Evolutionary conservation across 2,329 filamentous ascomycete genomes (phyloP).

Genomic region (Tolypocladium nubicola): DNA sequence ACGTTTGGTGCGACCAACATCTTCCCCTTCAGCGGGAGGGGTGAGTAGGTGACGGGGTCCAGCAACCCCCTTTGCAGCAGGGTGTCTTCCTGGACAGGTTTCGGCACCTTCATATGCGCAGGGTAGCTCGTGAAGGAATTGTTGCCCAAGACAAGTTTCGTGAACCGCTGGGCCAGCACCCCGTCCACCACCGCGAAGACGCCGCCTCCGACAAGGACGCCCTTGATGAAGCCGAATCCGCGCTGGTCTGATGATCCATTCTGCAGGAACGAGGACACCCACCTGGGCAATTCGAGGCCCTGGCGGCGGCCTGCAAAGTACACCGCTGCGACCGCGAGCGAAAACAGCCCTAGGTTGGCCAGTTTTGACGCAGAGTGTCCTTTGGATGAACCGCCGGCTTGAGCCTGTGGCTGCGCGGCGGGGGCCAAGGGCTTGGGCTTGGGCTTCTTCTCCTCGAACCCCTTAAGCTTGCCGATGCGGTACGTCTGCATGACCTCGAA

Average conservation of each 20-base stretch:
- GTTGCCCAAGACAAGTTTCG: neutral
- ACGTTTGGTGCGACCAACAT: constrained; percentile 29
- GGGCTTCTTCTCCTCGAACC: constrained; percentile 9
- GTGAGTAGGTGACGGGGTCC: constrained; percentile 35
- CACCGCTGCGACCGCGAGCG: constrained; percentile 9
- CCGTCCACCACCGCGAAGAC: constrained; percentile 20
- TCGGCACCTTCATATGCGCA: constrained; percentile 28
- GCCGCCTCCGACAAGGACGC: constrained; percentile 24
- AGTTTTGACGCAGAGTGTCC: neutral
- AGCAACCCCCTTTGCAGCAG: constrained; percentile 35
- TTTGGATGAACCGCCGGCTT: neutral
- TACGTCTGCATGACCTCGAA: constrained; percentile 29
- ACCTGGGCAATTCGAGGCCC: neutral
- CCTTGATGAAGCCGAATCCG: constrained; percentile 23
- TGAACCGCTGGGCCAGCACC: constrained; percentile 9
- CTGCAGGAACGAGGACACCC: constrained; percentile 1
- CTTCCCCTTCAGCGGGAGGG: constrained; percentile 32
- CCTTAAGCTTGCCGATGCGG: constrained; percentile 25
- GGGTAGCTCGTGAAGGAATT: constrained; percentile 22
- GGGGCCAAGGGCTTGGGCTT: neutral
- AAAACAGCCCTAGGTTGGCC: constrained; percentile 9
- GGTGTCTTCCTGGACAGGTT: constrained; percentile 23
- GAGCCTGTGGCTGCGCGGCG: neutral
- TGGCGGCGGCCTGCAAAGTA: constrained; percentile 8
- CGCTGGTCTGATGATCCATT: constrained; percentile 2